phyloP scores from a whole-genome alignment of 352 stramenopile species.

The Phytophthora colocasiae region DNA sequence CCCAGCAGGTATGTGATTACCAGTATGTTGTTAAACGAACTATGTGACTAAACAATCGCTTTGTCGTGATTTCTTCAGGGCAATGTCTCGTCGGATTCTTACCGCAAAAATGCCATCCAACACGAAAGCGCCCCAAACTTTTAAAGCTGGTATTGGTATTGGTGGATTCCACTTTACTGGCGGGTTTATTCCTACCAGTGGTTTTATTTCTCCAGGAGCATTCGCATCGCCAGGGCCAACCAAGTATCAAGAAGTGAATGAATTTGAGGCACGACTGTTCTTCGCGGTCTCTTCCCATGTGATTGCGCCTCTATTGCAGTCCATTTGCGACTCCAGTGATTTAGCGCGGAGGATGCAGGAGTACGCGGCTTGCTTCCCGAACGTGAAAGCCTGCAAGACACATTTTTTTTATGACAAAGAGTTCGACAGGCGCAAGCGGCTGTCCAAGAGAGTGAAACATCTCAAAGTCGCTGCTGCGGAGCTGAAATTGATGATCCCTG shows the following conservation, averaged over 20 bases:
- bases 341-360: constrained; percentile 34
- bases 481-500: constrained; percentile 8
- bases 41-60: background rate
- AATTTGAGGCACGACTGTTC: constrained; percentile 34
- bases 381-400: constrained; percentile 5
- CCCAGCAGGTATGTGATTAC: constrained; percentile 27
- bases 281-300: constrained; percentile 29
- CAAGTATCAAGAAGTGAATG: constrained; percentile 12
- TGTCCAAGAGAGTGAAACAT: constrained; percentile 15
- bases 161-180: background rate
- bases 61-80: constrained; percentile 11
- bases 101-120: constrained; percentile 11
- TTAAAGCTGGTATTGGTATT: background rate
- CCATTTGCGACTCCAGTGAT: constrained; percentile 22
- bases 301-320: constrained; percentile 30
- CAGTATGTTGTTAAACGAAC: background rate
- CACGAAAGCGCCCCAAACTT: background rate
- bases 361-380: constrained; percentile 29
- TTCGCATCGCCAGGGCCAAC: too few relatives aligned
- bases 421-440: constrained; percentile 16
- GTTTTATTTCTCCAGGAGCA: background rate
- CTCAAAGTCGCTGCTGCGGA: constrained; percentile 12
- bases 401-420: constrained; percentile 33
- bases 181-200: background rate
- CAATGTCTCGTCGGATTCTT: constrained; percentile 27